These are phyloP conservation scores for Podospora sp. DNA, from an alignment of 495 filamentous ascomycete species.

Conservation along the genomic window DNA sequence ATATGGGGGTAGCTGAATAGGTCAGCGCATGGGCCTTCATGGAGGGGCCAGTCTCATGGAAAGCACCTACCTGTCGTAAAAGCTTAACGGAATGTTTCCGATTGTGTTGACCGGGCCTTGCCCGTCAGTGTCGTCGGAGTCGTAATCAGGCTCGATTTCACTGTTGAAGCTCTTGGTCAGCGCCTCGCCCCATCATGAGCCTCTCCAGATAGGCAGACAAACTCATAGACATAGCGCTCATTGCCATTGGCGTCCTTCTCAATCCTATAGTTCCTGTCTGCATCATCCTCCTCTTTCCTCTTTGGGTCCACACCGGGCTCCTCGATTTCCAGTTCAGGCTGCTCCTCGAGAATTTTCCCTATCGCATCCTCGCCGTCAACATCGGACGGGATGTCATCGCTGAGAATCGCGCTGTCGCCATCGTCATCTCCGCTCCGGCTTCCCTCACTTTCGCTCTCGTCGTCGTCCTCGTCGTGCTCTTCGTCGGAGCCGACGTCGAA, in stretches of 20 bases:
- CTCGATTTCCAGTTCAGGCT: constrained; percentile 28
- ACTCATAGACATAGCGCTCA: constrained; percentile 61
- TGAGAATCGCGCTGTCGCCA: constrained; percentile 44
- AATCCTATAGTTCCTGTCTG: constrained; percentile 60
- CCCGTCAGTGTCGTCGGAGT: constrained; percentile 89
- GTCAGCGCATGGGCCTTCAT: background rate
- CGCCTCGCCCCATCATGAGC: background rate
- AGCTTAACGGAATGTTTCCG: constrained; percentile 88
- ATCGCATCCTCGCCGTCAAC: constrained; percentile 46
- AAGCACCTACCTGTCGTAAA: constrained; percentile 76
- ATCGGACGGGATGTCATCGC: constrained; percentile 62
- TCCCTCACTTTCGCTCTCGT: constrained; percentile 30
- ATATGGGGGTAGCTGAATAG: constrained; percentile 74
- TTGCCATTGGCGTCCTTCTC: constrained; percentile 58
- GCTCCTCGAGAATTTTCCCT: constrained; percentile 32
- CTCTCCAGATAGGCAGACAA: constrained; percentile 12
- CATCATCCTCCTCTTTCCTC: constrained; percentile 33
- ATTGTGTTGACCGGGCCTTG: constrained; percentile 84
- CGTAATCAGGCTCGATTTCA: constrained; percentile 93
- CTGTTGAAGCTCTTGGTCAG: constrained; percentile 52
- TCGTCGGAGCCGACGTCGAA: constrained; percentile 24
- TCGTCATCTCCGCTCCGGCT: constrained; percentile 54
- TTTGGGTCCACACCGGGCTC: constrained; percentile 41
- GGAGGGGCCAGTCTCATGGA: background rate
- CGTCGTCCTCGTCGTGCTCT: constrained; percentile 27